Evolutionary conservation across 495 filamentous ascomycete species (phyloP).

Genomic region (Terfezia boudieri): DNA sequence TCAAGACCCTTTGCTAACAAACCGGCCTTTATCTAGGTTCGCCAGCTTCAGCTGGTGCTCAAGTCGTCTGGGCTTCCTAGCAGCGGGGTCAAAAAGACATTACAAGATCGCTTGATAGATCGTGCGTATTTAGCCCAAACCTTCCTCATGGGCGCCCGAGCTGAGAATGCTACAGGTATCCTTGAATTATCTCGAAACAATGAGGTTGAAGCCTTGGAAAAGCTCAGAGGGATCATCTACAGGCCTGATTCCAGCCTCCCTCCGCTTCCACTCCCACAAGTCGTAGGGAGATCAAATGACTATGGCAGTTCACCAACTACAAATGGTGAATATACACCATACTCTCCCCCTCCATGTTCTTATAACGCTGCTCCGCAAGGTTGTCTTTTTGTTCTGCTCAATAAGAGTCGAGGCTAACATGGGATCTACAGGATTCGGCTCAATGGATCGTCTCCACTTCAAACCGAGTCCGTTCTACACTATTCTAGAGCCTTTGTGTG

Average conservation of each 20-base stretch:
- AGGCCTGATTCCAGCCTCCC: constrained; percentile 1
- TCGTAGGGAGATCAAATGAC: constrained; percentile 9
- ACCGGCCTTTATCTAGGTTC: constrained; percentile 1
- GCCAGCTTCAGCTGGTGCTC: constrained; percentile 49
- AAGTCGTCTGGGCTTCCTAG: constrained; percentile 43
- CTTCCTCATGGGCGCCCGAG: background rate
- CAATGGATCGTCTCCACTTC: constrained; percentile 26
- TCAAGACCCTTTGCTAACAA: background rate
- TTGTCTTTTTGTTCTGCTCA: constrained; percentile 10
- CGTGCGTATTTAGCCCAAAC: background rate
- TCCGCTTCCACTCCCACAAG: constrained; percentile 1
- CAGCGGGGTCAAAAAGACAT: constrained; percentile 55
- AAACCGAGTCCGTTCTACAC: constrained; percentile 63
- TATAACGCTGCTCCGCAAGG: constrained; percentile 9
- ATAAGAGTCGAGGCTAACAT: background rate
- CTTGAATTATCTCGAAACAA: background rate
- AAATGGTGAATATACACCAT: constrained; percentile 5
- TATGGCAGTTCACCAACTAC: background rate
- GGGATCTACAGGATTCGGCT: too few relatives aligned
- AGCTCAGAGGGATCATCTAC: background rate
- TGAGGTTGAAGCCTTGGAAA: background rate
- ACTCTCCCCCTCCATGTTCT: constrained; percentile 3
- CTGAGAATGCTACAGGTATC: background rate
- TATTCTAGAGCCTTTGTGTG: constrained; percentile 32
- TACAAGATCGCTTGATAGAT: constrained; percentile 43